Evolutionary conservation across 2,329 filamentous ascomycete genomes (phyloP), one percentile per base, ranked within the genome.

Genomic region (Venturiaceae sp.): DNA sequence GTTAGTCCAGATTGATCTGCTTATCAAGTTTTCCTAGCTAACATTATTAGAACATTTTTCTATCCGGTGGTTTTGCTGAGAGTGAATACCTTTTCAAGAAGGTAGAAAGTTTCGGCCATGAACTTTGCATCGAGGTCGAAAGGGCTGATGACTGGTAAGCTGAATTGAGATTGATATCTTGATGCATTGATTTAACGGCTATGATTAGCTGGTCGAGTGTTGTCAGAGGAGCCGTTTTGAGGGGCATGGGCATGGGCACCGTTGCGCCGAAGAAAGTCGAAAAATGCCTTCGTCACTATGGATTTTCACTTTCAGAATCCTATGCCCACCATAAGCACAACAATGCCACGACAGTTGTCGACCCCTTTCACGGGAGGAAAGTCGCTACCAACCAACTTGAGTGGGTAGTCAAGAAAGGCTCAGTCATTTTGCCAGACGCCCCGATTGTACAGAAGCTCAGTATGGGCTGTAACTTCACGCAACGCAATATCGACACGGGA

Each of bases 201-300:
- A 39, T n/a, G 11, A 13, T 7, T 53, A 53, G 50, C 50, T 53
- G 50, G 50, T 8, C 8, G 8, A 21, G 21, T 33, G 50, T 53
- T 19, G 50, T 33, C 28, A 53, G 19, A 53, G 50, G 50, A 13
- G 50, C 50, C 11, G 50, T 53, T 11, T 21, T 53, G n/a, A 53
- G 28, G 26, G 50, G 21, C 28, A 53, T 53, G 21, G 50, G 50
- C 9, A 8, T 53, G 8, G 68, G 83, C 86, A 0, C 74, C 86
- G 3, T 55, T 61, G 39, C 44, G 8, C 6, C 33, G 9, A 36
- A 36, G 14, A 36, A 14, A 7, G 33, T 36, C 7, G 7, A 36
- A 14, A 7, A 7, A 7, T 36, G n/a, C 19, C 19, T 14, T 8
- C 8, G 41, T 8, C 50, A 28, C 33, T 36, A 7, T 14, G 33